These are phyloP conservation scores for Sedum album DNA, from an alignment of 164 flowering plant genomes.

Conservation along the genomic window DNA sequence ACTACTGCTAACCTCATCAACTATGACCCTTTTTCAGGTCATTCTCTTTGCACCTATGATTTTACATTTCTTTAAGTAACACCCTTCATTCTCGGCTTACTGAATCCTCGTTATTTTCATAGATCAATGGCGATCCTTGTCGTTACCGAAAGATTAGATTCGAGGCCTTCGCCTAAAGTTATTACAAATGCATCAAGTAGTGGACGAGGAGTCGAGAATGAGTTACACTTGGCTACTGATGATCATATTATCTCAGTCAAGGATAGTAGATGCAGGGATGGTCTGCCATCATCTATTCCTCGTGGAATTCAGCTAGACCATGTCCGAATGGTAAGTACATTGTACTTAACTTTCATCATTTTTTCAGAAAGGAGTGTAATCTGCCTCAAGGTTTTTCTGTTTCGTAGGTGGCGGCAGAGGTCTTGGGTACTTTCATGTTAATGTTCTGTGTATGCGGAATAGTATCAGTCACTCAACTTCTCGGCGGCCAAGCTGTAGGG, in stretches of 20 bases:
- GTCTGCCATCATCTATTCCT: too few relatives aligned
- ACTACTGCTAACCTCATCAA: too few relatives aligned
- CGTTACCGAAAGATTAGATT: not conserved
- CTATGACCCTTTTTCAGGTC: not conserved
- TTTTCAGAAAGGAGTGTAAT: too few relatives aligned
- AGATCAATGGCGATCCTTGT: not conserved
- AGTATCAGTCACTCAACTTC: slow-evolving; percentile 35
- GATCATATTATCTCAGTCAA: not conserved
- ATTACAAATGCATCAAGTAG: not conserved
- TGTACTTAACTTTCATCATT: too few relatives aligned
- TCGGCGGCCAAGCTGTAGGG: slow-evolving; percentile 20
- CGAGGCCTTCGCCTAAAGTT: not conserved
- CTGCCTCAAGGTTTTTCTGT: not conserved
- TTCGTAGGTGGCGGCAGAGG: slow-evolving; percentile 59
- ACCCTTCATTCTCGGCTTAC: not conserved
- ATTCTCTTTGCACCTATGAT: not conserved
- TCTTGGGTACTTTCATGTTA: slow-evolving; percentile 61
- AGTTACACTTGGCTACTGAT: not conserved
- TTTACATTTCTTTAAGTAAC: not conserved
- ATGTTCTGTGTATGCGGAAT: slow-evolving; percentile 59
- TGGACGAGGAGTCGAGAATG: not conserved
- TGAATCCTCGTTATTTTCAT: not conserved
- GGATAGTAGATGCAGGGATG: not conserved
- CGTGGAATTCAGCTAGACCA: not conserved
- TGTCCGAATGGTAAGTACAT: not conserved